Percentiles rank a stretch among this genome's conserved stretches.
Evolutionary conservation across 2,329 filamentous ascomycete species (phyloP).

Genomic region (Ophiocordyceps polyrhachis-furcata): DNA sequence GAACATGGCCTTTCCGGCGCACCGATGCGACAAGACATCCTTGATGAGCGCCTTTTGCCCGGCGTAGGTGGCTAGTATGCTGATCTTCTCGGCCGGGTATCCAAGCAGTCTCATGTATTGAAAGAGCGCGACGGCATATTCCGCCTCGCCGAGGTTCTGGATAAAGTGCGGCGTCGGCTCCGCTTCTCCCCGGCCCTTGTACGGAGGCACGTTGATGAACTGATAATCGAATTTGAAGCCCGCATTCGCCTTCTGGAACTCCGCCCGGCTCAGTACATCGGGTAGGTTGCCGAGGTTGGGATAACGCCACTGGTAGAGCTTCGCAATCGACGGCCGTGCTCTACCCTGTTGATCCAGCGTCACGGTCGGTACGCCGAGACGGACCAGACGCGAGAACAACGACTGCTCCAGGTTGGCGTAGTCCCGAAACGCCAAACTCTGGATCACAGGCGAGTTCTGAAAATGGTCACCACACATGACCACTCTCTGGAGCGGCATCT

Average conservation of each 20-base stretch:
- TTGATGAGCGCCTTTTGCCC: conserved; percentile 76
- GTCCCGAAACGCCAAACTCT: conserved; percentile 82
- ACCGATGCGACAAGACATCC: conserved; percentile 72
- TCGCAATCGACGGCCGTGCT: conserved; percentile 68
- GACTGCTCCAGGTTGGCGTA: conserved; percentile 95
- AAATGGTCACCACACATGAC: conserved; percentile 90
- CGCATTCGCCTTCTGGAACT: conserved; percentile 70
- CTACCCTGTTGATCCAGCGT: conserved; percentile 87
- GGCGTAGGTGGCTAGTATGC: conserved; percentile 82
- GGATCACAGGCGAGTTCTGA: conserved; percentile 90
- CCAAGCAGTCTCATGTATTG: conserved; percentile 96
- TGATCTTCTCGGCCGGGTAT: conserved; percentile 69
- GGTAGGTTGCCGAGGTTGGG: conserved; percentile 61
- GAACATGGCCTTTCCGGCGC: conserved; percentile 67
- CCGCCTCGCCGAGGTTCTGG: conserved; percentile 89
- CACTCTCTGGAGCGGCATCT: conserved; percentile 65
- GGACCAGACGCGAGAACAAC: conserved; percentile 76
- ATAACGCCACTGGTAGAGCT: conserved; percentile 90
- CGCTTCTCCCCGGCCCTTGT: conserved; percentile 73
- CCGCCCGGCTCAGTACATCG: conserved; percentile 44
- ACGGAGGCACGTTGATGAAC: conserved; percentile 88
- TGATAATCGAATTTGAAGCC: conserved; percentile 91
- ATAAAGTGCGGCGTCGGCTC: conserved; percentile 90
- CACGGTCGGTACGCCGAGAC: conserved; percentile 80
- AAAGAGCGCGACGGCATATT: conserved; percentile 88